A percentile compares a stretch with the other conserved stretches of the same genome.
These are phyloP conservation scores for Pisolithus sp. DNA, from an alignment of 768 basidiomycete genomes.

Conservation along the genomic window DNA sequence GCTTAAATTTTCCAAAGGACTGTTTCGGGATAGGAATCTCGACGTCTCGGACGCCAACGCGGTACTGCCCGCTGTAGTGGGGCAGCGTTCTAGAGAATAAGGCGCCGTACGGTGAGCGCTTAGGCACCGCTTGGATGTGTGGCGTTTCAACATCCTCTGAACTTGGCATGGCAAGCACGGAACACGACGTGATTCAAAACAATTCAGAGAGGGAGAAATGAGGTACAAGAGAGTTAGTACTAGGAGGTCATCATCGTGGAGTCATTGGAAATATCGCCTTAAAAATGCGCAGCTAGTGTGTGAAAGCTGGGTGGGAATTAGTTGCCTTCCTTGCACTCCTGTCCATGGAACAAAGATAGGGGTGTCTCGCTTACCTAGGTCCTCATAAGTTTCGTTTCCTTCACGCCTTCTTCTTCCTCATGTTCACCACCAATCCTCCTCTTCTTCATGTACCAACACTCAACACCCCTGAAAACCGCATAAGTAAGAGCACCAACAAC, in stretches of 20 bases:
- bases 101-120: slow-evolving; percentile 6
- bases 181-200: neutral
- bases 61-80: slow-evolving; percentile 22
- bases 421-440: neutral
- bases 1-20: slow-evolving; percentile 23
- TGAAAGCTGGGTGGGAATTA: too few species aligned
- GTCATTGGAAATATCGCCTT: too few species aligned
- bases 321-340: neutral
- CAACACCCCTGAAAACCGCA: slow-evolving; percentile 22
- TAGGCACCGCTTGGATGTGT: neutral
- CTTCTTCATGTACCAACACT: slow-evolving; percentile 14
- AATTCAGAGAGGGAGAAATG: neutral
- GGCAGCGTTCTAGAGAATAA: slow-evolving; percentile 25
- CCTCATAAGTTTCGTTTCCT: neutral
- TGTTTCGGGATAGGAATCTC: slow-evolving; percentile 23
- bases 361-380: neutral
- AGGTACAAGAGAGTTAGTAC: too few species aligned
- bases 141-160: neutral
- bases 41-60: slow-evolving; percentile 29
- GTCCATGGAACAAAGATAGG: neutral
- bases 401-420: slow-evolving; percentile 1
- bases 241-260: too few species aligned
- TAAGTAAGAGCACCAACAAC: slow-evolving; percentile 29
- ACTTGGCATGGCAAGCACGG: neutral
- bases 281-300: too few species aligned